Evolutionary conservation across 140 eudicot genomes (phyloP).

Genomic region (Bidens hawaiensis): DNA sequence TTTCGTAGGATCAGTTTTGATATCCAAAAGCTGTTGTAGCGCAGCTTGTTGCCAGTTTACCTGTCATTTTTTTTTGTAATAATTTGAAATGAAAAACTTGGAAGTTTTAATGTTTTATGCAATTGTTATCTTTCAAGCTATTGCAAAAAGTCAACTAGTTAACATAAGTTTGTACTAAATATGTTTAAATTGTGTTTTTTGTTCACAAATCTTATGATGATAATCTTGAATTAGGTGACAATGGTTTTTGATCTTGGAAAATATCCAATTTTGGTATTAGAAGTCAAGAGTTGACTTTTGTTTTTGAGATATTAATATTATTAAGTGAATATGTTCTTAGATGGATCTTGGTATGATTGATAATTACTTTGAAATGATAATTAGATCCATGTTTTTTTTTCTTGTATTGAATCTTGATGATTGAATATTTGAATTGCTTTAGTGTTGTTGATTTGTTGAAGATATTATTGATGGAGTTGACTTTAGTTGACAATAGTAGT

Average conservation of each 20-base stretch:
- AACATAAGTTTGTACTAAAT: background rate
- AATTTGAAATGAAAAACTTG: no score
- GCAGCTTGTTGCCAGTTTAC: no score
- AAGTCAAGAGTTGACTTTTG: conserved; percentile 37
- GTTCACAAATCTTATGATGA: background rate
- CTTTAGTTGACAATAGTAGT: conserved; percentile 10
- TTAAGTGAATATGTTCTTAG: background rate
- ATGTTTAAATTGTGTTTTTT: conserved; percentile 1
- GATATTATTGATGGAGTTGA: conserved; percentile 23
- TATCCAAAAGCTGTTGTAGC: background rate
- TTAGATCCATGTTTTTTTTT: conserved; percentile 10
- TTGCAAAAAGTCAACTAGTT: background rate
- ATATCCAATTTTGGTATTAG: background rate
- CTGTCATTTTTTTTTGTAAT: no score
- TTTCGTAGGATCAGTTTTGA: no score
- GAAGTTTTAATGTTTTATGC: background rate
- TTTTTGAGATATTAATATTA: background rate
- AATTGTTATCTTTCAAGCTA: background rate
- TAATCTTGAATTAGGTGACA: background rate
- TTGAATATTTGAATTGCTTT: no score
- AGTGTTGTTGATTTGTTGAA: conserved; percentile 10
- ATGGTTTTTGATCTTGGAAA: background rate
- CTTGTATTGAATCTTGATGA: no score
- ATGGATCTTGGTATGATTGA: conserved; percentile 3
- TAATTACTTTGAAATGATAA: background rate